These are phyloP conservation scores for Geosmithia flava DNA, from an alignment of 2,329 filamentous ascomycete genomes.

Conservation along the genomic window DNA sequence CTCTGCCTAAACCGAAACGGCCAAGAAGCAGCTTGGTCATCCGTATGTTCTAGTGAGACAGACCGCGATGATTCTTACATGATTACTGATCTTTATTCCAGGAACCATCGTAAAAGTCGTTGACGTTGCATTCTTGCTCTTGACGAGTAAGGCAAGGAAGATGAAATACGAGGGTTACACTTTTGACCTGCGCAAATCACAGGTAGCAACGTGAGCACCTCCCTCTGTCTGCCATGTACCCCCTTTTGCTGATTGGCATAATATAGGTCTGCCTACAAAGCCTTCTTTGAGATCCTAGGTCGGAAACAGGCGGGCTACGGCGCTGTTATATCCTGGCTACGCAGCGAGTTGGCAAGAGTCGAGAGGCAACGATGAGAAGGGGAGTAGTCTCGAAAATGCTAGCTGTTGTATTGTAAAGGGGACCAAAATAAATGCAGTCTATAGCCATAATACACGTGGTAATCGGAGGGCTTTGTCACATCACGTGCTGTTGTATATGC, in stretches of 20 bases:
- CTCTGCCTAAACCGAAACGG: slow-evolving; percentile 42
- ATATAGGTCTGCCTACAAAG: slow-evolving; percentile 51
- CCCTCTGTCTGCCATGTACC: not conserved
- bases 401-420: no score
- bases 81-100: slow-evolving; percentile 12
- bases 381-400: not conserved
- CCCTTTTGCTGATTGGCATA: slow-evolving; percentile 5
- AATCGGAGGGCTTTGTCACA: not conserved
- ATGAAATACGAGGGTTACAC: slow-evolving; percentile 35
- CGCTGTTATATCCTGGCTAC: slow-evolving; percentile 57
- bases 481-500: not conserved
- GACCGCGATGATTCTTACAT: not conserved
- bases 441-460: not conserved
- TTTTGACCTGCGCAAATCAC: slow-evolving; percentile 46
- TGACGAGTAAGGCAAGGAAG: slow-evolving; percentile 41
- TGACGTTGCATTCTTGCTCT: slow-evolving; percentile 48
- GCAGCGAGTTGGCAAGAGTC: slow-evolving; percentile 28
- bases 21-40: slow-evolving; percentile 49
- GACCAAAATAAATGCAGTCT: not conserved
- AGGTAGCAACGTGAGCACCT: slow-evolving; percentile 46
- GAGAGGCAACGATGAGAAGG: not conserved
- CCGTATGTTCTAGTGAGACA: slow-evolving; percentile 30
- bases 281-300: slow-evolving; percentile 56
- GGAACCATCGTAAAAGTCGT: slow-evolving; percentile 55
- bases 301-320: slow-evolving; percentile 60